These are phyloP conservation scores for Cryomyces minteri DNA, from an alignment of 495 filamentous ascomycete species.

Conservation along the genomic window DNA sequence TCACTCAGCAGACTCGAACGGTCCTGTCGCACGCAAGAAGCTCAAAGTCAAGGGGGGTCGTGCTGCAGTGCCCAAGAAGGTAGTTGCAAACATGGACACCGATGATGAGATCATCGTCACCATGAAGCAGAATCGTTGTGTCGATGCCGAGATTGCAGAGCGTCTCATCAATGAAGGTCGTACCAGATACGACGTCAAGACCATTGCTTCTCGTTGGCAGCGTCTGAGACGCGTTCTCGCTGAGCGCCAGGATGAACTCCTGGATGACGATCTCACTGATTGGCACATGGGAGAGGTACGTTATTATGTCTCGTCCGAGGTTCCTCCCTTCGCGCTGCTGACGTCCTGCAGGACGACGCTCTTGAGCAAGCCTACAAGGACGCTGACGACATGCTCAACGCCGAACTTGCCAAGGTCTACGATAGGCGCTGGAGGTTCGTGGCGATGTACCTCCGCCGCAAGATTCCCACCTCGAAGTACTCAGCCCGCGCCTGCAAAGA, in stretches of 20 bases:
- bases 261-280: constrained; percentile 19
- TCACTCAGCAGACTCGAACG: no score
- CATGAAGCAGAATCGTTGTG: constrained; percentile 18
- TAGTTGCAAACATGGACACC: constrained; percentile 14
- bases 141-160: constrained; percentile 14
- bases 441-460: constrained; percentile 7
- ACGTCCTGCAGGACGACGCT: constrained; percentile 10
- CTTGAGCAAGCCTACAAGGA: constrained; percentile 9
- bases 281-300: constrained; percentile 23
- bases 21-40: not conserved
- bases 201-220: constrained; percentile 20
- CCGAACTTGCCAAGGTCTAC: constrained; percentile 10
- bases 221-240: constrained; percentile 16
- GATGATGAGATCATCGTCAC: constrained; percentile 21
- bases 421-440: constrained; percentile 11
- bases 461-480: constrained; percentile 9
- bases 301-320: not conserved
- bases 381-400: constrained; percentile 10
- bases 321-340: not conserved
- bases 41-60: not conserved
- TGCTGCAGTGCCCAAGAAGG: constrained; percentile 7
- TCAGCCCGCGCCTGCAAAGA: constrained; percentile 14
- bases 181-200: constrained; percentile 16
- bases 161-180: constrained; percentile 15
- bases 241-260: constrained; percentile 13